Evolutionary conservation across 805 yeast species (phyloP).

Genomic region (Candida sakaeoensis): DNA sequence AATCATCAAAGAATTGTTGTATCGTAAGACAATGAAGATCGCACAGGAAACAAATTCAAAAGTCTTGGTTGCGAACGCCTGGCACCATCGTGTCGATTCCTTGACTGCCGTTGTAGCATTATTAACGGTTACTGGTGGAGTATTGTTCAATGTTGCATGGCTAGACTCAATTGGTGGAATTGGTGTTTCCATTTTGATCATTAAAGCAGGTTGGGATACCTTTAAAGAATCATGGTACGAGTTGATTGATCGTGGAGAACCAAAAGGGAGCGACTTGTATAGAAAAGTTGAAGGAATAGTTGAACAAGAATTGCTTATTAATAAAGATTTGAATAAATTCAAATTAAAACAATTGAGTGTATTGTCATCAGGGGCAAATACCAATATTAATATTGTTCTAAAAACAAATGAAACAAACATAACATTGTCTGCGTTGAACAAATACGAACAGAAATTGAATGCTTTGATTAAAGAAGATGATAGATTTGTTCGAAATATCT

Average conservation of each 20-base stretch:
- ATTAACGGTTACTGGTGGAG: slow-evolving; percentile 81
- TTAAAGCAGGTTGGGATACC: slow-evolving; percentile 81
- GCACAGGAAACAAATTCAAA: slow-evolving; percentile 79
- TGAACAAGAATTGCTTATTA: slow-evolving; percentile 22
- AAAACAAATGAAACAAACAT: slow-evolving; percentile 24
- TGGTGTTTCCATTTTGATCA: slow-evolving; percentile 74
- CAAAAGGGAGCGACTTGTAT: slow-evolving; percentile 48
- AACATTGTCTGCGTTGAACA: slow-evolving; percentile 27
- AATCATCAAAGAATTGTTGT: slow-evolving; percentile 82
- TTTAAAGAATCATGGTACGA: slow-evolving; percentile 68
- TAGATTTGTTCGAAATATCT: slow-evolving; percentile 41
- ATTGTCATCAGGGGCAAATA: slow-evolving; percentile 57
- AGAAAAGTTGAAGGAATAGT: slow-evolving; percentile 37
- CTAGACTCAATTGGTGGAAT: slow-evolving; percentile 92
- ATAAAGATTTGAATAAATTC: slow-evolving; percentile 25
- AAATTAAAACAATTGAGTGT: slow-evolving; percentile 42
- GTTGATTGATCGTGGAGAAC: slow-evolving; percentile 69
- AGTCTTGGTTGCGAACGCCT: slow-evolving; percentile 92
- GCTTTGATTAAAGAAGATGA: slow-evolving; percentile 34
- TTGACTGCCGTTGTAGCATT: slow-evolving; percentile 89
- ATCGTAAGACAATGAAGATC: slow-evolving; percentile 73
- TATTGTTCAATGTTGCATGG: slow-evolving; percentile 73
- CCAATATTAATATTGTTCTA: slow-evolving; percentile 34
- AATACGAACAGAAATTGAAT: slow-evolving; percentile 30
- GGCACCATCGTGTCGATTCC: slow-evolving; percentile 97